Conservation (phyloP, 345 rosid species). For the Lenwebbia sp. region DNA sequence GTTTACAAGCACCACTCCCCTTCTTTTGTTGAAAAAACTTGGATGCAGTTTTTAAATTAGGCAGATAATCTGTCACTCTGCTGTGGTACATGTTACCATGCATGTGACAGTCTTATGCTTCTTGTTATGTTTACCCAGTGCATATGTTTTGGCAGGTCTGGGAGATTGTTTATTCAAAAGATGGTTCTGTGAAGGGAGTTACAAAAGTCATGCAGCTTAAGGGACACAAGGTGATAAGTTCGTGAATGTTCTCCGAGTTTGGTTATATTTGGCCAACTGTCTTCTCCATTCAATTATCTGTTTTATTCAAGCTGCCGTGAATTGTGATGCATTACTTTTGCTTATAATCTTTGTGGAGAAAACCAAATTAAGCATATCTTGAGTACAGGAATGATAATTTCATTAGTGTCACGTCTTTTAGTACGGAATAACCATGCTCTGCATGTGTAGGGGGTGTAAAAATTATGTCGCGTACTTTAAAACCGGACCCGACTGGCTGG, state of each 20-base stretch:
- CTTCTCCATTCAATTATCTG: neutral
- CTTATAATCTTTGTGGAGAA: neutral
- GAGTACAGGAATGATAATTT: neutral
- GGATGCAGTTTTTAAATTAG: neutral
- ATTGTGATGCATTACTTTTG: neutral
- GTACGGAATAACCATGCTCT: neutral
- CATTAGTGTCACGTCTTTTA: neutral
- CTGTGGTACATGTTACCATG: neutral
- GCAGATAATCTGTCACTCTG: neutral
- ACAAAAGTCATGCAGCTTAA: slow-evolving; percentile 89
- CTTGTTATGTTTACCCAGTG: neutral
- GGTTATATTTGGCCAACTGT: neutral
- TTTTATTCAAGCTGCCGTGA: neutral
- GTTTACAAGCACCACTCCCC: neutral
- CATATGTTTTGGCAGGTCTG: slow-evolving; percentile 50
- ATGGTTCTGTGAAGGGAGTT: slow-evolving; percentile 92
- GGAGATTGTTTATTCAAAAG: slow-evolving; percentile 93
- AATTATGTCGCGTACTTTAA: neutral
- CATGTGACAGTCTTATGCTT: neutral
- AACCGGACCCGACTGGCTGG: neutral
- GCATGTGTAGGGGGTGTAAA: neutral
- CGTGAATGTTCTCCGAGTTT: neutral
- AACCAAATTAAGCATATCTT: neutral
- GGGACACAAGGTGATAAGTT: slow-evolving; percentile 65
- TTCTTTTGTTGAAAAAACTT: neutral